A percentile compares a stretch with the other conserved stretches of the same genome.
These are phyloP conservation scores for Maudiozyma turicensis DNA, from an alignment of 805 yeast species.

Conservation along the genomic window DNA sequence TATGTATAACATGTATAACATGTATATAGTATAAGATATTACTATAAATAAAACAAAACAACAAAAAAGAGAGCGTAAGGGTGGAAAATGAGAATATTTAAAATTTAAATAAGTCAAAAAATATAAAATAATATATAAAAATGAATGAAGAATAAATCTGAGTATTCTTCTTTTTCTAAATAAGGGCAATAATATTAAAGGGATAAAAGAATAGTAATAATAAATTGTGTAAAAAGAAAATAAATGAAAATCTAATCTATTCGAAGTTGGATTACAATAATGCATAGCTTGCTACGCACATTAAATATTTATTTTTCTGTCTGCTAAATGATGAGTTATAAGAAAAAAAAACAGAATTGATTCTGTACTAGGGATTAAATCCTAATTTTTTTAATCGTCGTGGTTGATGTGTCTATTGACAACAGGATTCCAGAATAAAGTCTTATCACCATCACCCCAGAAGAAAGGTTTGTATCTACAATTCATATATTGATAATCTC, in stretches of 20 bases:
- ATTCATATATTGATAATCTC: slow-evolving; percentile 84
- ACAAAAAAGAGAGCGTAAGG: not conserved
- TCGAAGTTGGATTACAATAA: too few relatives aligned
- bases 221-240: not conserved
- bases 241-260: not conserved
- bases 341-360: not conserved
- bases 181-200: too few relatives aligned
- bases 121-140: too few relatives aligned
- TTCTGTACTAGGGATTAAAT: not conserved
- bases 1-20: too few relatives aligned
- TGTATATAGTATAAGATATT: too few relatives aligned
- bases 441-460: slow-evolving; percentile 99
- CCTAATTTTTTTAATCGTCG: slow-evolving; percentile 8
- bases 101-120: too few relatives aligned
- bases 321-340: not conserved
- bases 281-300: too few relatives aligned
- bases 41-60: not conserved
- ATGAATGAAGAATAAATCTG: too few relatives aligned
- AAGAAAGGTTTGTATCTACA: slow-evolving; percentile 78
- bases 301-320: too few relatives aligned
- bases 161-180: too few relatives aligned
- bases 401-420: slow-evolving; percentile 74
- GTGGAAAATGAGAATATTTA: too few relatives aligned
- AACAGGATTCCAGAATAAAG: slow-evolving; percentile 91
- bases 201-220: too few relatives aligned